These are phyloP conservation scores for Barnettozyma wickerhamii DNA, from an alignment of 805 yeast genomes.

Conservation along the genomic window DNA sequence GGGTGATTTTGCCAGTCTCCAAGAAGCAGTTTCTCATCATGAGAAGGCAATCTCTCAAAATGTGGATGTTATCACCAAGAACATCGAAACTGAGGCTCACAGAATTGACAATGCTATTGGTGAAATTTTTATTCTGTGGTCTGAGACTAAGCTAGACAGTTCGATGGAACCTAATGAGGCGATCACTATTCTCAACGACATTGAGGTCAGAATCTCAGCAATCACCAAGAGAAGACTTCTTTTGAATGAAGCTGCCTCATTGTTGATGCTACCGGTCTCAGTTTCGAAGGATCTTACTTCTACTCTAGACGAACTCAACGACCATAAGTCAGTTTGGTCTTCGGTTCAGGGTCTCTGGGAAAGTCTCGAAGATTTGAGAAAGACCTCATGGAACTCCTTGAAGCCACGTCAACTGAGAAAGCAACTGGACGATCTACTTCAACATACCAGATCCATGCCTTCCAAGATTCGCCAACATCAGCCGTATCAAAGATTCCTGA, in stretches of 20 bases:
- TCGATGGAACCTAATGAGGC: conserved; percentile 42
- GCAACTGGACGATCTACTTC: conserved; percentile 47
- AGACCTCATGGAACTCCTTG: conserved; percentile 44
- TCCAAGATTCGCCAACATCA: conserved; percentile 57
- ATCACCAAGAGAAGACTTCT: conserved; percentile 13
- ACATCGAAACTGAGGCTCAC: conserved; percentile 36
- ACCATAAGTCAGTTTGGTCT: conserved; percentile 60
- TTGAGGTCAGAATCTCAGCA: conserved; percentile 30
- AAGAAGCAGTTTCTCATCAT: conserved; percentile 34
- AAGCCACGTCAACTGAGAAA: conserved; percentile 41
- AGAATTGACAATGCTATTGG: conserved; percentile 31
- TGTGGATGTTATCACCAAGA: conserved; percentile 37
- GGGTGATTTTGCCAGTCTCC: conserved; percentile 39
- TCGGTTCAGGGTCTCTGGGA: conserved; percentile 50
- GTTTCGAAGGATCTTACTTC: conserved; percentile 27
- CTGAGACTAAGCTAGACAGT: conserved; percentile 40
- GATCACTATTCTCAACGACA: conserved; percentile 23
- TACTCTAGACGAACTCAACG: conserved; percentile 45
- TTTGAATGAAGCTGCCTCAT: conserved; percentile 28
- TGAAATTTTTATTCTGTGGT: conserved; percentile 42
- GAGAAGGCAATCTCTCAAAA: conserved; percentile 36
- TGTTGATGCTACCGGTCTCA: conserved; percentile 31
- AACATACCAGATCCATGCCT: conserved; percentile 48
- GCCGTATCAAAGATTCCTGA: conserved; percentile 60
- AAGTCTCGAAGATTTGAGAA: conserved; percentile 38